A percentile compares a stretch with the other conserved stretches of the same genome.
Conservation (phyloP, 768 basidiomycete genomes). For the Amanita rubescens region DNA sequence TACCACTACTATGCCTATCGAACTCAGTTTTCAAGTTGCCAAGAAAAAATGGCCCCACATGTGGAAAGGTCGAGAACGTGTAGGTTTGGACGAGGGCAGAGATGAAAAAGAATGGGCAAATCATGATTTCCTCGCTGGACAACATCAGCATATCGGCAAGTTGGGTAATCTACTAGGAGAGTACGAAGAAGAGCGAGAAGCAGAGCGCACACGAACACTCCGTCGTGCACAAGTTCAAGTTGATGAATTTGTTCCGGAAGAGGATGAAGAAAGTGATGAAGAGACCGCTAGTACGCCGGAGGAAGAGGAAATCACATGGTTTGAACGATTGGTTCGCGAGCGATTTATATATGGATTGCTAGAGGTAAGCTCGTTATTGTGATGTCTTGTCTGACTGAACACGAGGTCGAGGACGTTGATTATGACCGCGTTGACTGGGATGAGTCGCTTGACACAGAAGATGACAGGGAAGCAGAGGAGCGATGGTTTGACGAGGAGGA, state of each 20-base stretch:
- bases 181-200: slow-evolving; percentile 76
- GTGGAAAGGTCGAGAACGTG: slow-evolving; percentile 51
- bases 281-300: slow-evolving; percentile 23
- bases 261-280: slow-evolving; percentile 55
- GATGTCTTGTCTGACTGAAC: neutral
- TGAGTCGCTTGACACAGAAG: slow-evolving; percentile 53
- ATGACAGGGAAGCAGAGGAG: slow-evolving; percentile 57
- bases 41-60: slow-evolving; percentile 56
- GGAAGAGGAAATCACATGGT: slow-evolving; percentile 41
- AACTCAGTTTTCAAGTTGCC: slow-evolving; percentile 48
- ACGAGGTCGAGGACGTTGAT: slow-evolving; percentile 44
- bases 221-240: slow-evolving; percentile 33
- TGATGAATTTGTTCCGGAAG: slow-evolving; percentile 55
- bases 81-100: slow-evolving; percentile 42
- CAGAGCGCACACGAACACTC: slow-evolving; percentile 45
- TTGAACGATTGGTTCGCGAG: slow-evolving; percentile 59
- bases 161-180: slow-evolving; percentile 56
- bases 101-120: slow-evolving; percentile 71
- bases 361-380: slow-evolving; percentile 39
- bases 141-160: slow-evolving; percentile 57
- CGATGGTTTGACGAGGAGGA: slow-evolving; percentile 72
- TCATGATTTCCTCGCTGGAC: slow-evolving; percentile 50
- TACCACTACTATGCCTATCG: slow-evolving; percentile 43
- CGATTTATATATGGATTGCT: slow-evolving; percentile 70
- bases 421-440: slow-evolving; percentile 74